Evolutionary conservation across 371 early-diverging fungal genomes (phyloP).

Genomic region (Batkoa obscura): DNA sequence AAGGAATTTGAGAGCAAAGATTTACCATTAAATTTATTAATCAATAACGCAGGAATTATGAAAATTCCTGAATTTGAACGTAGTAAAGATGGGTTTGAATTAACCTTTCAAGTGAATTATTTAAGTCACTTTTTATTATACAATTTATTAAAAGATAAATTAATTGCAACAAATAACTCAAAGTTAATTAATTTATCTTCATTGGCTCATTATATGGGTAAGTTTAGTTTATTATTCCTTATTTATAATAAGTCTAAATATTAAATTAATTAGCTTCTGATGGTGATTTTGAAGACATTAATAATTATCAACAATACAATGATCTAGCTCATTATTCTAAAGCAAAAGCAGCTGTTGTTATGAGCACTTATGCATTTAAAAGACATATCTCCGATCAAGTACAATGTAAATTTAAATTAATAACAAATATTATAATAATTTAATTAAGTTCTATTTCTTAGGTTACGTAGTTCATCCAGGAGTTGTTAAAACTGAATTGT

Average conservation of each 20-base stretch:
- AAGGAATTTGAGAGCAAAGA: not conserved
- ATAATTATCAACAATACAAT: not conserved
- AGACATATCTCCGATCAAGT: not conserved
- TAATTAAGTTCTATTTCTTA: not conserved
- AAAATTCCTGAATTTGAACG: not conserved
- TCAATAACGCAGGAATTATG: slow-evolving; percentile 7
- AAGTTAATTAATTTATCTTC: not conserved
- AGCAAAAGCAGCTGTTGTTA: slow-evolving; percentile 1
- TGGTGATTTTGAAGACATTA: not conserved
- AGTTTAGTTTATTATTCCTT: not conserved
- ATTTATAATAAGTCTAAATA: not conserved
- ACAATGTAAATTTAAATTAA: not conserved
- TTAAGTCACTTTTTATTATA: not conserved
- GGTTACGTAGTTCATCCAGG: not conserved
- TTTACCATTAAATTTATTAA: not conserved
- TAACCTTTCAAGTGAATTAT: slow-evolving; percentile 3
- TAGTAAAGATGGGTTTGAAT: not conserved
- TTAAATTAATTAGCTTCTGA: not conserved
- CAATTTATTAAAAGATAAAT: not conserved
- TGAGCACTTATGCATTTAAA: not conserved
- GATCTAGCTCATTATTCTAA: not conserved
- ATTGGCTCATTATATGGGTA: not conserved
- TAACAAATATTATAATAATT: not conserved
- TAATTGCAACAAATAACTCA: not conserved
- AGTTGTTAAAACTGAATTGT: not conserved